phyloP scores from a whole-genome alignment of 176 grass and related monocot species.

The Bromus sterilis region DNA sequence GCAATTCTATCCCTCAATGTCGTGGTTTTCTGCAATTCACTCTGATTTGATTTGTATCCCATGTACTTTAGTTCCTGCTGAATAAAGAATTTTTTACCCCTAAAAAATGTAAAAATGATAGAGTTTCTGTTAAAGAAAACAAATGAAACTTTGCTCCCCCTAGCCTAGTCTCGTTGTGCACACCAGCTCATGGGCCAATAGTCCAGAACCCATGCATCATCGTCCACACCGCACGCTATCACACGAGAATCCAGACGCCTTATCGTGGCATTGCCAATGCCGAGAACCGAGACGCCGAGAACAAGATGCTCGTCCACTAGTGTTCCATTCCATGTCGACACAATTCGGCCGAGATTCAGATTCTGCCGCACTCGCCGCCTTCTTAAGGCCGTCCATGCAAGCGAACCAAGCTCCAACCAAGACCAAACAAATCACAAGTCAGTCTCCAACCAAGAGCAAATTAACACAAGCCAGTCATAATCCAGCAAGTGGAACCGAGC shows the following conservation, averaged over 20 bases:
- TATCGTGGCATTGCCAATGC: background rate
- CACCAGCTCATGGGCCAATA: no score
- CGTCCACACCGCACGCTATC: background rate
- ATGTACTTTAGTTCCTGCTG: no score
- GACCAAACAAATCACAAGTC: background rate
- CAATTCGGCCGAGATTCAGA: slow-evolving; percentile 33
- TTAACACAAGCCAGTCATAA: background rate
- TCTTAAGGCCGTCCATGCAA: background rate
- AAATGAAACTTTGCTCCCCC: no score
- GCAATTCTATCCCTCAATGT: no score
- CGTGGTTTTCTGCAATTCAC: no score
- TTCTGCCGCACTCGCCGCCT: slow-evolving; percentile 13
- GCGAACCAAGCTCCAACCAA: background rate
- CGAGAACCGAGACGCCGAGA: slow-evolving; percentile 29
- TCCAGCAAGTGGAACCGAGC: no score
- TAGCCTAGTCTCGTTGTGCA: no score
- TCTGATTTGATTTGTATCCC: no score
- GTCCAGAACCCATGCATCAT: background rate
- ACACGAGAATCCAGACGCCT: slow-evolving; percentile 6
- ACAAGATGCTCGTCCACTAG: slow-evolving; percentile 42
- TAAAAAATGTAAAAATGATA: no score
- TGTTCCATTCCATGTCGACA: slow-evolving; percentile 61
- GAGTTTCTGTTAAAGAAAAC: no score
- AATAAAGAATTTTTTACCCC: no score
- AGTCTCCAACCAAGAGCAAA: background rate